These are phyloP conservation scores for Exophiala mesophila DNA, from an alignment of 2,329 filamentous ascomycete genomes.

Conservation along the genomic window DNA sequence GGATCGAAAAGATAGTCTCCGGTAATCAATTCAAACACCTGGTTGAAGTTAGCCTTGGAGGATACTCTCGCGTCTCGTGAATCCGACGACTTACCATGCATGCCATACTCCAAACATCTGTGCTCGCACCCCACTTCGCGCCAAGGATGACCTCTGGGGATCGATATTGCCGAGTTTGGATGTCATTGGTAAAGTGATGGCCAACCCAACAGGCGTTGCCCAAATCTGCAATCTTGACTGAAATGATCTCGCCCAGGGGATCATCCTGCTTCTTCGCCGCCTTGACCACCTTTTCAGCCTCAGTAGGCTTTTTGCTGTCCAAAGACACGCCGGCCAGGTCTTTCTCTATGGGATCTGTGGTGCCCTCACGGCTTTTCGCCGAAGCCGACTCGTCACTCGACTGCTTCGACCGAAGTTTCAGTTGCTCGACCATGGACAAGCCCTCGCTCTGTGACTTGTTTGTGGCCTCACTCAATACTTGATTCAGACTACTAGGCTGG, in stretches of 20 bases:
- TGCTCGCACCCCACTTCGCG: conserved; percentile 98
- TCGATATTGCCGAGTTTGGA: conserved; percentile 94
- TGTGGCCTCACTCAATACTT: conserved; percentile 68
- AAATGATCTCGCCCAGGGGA: conserved; percentile 62
- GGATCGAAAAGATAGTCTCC: conserved; percentile 98
- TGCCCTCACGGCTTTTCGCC: conserved; percentile 54
- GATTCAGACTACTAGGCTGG: conserved; percentile 68
- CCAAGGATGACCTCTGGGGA: conserved; percentile 96
- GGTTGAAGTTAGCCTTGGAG: conserved; percentile 22
- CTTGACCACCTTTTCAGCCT: conserved; percentile 52
- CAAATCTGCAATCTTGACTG: conserved; percentile 97
- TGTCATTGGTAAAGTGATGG: conserved; percentile 99
- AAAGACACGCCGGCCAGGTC: conserved; percentile 94
- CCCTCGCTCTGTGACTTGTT: conserved; percentile 29
- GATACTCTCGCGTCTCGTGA: too few relatives aligned
- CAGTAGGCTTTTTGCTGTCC: conserved; percentile 60
- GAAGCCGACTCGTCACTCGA: conserved; percentile 36
- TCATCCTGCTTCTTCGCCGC: conserved; percentile 51
- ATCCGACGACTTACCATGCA: conserved; percentile 74
- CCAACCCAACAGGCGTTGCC: conserved; percentile 99
- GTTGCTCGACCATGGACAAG: conserved; percentile 56
- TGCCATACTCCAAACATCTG: conserved; percentile 99
- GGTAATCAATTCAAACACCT: conserved; percentile 97
- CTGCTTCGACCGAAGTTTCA: conserved; percentile 45
- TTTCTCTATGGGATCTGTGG: conserved; percentile 80